Conservation (phyloP, 2,329 filamentous ascomycete species). For the Emericellopsis cladophorae region DNA sequence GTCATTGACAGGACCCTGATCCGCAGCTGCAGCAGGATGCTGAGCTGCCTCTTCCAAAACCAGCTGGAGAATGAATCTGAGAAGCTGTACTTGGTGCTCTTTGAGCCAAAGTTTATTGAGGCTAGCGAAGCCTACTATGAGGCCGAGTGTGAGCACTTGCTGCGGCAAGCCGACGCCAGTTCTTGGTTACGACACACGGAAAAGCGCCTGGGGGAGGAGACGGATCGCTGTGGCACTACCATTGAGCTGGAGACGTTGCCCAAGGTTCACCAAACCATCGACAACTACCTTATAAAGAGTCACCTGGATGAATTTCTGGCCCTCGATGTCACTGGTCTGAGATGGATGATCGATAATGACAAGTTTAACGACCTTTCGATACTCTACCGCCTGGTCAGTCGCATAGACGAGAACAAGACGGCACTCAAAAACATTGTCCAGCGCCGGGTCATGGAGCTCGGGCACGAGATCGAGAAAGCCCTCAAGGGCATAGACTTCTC, state of each 20-base stretch:
- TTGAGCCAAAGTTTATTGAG: conserved; percentile 66
- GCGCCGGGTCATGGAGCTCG: conserved; percentile 64
- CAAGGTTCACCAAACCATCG: conserved; percentile 67
- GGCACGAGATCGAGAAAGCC: conserved; percentile 66
- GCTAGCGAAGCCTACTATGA: conserved; percentile 64
- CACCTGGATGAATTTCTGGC: conserved; percentile 73
- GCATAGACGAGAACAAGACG: conserved; percentile 63
- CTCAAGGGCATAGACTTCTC: conserved; percentile 44
- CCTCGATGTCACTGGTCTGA: conserved; percentile 73
- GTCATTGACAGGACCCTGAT: conserved; percentile 75
- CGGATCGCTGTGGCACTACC: conserved; percentile 70
- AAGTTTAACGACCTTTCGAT: conserved; percentile 65
- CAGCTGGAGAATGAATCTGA: conserved; percentile 64
- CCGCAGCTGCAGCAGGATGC: conserved; percentile 76
- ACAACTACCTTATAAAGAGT: conserved; percentile 64
- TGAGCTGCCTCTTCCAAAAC: conserved; percentile 76
- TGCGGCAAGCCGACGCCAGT: conserved; percentile 69
- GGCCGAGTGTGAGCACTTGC: conserved; percentile 58
- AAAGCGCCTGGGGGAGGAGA: conserved; percentile 66
- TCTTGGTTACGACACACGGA: conserved; percentile 70
- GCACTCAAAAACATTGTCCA: conserved; percentile 61
- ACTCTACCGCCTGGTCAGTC: conserved; percentile 65
- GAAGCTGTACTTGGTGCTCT: conserved; percentile 72
- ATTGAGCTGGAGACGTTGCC: conserved; percentile 59
- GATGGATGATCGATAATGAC: conserved; percentile 86